Percentiles rank a stretch among this genome's conserved stretches.
These are phyloP conservation scores for Alternaria brassicicola DNA, from an alignment of 2,329 filamentous ascomycete species.

Conservation along the genomic window DNA sequence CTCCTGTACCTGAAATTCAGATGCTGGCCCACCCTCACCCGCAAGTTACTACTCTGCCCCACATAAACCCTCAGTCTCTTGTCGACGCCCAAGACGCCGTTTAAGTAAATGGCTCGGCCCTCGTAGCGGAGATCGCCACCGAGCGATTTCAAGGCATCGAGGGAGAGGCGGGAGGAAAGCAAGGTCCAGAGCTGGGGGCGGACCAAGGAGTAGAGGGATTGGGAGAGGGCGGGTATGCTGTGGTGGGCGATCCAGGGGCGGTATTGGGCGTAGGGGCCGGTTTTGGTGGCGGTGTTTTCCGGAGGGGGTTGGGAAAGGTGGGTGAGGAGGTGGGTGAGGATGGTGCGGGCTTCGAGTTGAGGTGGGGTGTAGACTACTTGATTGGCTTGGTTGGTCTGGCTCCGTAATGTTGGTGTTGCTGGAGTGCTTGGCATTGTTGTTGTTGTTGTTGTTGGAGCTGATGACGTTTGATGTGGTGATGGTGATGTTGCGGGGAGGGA, in stretches of 20 bases:
- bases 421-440: not conserved
- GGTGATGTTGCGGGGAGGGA: not conserved
- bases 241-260: constrained; percentile 27
- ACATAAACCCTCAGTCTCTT: constrained; percentile 37
- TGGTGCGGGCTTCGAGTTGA: constrained; percentile 33
- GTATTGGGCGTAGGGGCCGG: constrained; percentile 23
- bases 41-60: constrained; percentile 39
- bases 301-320: constrained; percentile 14
- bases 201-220: constrained; percentile 27
- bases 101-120: constrained; percentile 34
- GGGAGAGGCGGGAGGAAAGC: constrained; percentile 26
- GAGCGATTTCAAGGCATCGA: constrained; percentile 32
- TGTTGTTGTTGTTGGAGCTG: too few species aligned
- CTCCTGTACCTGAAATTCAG: constrained; percentile 44
- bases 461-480: not conserved
- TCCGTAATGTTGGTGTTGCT: constrained; percentile 1
- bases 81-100: constrained; percentile 34
- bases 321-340: constrained; percentile 29
- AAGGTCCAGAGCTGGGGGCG: constrained; percentile 32
- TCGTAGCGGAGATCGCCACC: constrained; percentile 33
- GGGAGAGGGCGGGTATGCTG: constrained; percentile 17
- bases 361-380: constrained; percentile 8
- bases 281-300: not conserved
- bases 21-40: constrained; percentile 38
- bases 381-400: not conserved